Conservation (phyloP, 2,329 filamentous ascomycete species). For the Rhynchosporium agropyri region DNA sequence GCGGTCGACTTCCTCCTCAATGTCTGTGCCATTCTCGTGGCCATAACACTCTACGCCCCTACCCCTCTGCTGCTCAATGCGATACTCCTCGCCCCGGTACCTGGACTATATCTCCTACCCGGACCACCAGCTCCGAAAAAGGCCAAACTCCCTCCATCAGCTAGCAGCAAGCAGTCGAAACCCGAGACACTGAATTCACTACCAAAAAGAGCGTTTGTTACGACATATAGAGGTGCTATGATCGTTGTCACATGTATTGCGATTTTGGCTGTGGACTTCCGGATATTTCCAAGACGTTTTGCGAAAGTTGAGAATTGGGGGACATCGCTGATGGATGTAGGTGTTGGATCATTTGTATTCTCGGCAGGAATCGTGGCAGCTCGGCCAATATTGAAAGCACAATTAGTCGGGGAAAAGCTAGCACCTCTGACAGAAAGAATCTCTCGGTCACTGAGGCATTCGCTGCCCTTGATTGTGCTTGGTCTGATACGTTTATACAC, state of each 20-base stretch:
- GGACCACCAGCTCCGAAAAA: constrained; percentile 50
- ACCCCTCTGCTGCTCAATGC: constrained; percentile 73
- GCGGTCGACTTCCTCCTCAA: constrained; percentile 87
- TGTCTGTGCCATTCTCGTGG: constrained; percentile 78
- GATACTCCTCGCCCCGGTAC: constrained; percentile 72
- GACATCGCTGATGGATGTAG: constrained; percentile 97
- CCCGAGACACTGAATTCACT: constrained; percentile 52
- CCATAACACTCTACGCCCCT: constrained; percentile 81
- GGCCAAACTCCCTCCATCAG: constrained; percentile 42
- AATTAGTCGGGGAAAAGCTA: constrained; percentile 50
- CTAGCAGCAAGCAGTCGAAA: constrained; percentile 46
- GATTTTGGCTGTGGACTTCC: constrained; percentile 97
- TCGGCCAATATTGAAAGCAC: constrained; percentile 74
- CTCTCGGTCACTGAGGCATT: constrained; percentile 71
- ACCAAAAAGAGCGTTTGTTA: constrained; percentile 88
- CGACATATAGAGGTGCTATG: constrained; percentile 88
- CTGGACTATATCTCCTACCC: constrained; percentile 58
- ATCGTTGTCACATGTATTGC: constrained; percentile 86
- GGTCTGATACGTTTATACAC: constrained; percentile 81
- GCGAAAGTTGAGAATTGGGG: constrained; percentile 99
- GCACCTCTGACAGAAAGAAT: constrained; percentile 61
- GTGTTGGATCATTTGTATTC: constrained; percentile 97
- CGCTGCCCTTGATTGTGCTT: constrained; percentile 77
- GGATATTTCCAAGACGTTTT: constrained; percentile 88
- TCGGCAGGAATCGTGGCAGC: constrained; percentile 90